Evolutionary conservation across 805 yeast species (phyloP).

Genomic region (Teunomyces gatunensis): DNA sequence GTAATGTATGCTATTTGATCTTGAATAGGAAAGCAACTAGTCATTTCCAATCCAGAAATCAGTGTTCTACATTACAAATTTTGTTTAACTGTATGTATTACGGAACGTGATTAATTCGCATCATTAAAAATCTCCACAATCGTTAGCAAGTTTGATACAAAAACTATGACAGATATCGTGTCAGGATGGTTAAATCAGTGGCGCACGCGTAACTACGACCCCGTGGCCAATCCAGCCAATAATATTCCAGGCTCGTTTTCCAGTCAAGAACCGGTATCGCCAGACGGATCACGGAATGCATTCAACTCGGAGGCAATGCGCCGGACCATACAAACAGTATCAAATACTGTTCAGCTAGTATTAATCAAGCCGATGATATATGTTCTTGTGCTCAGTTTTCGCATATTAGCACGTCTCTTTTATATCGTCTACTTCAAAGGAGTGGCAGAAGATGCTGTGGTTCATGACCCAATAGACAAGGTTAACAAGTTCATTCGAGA

Average conservation of each 20-base stretch:
- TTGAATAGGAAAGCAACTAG: too few relatives aligned
- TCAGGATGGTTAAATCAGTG: background rate
- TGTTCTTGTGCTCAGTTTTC: slow-evolving; percentile 20
- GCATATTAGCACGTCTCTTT: slow-evolving; percentile 21
- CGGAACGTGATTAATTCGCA: background rate
- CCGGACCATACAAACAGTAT: slow-evolving; percentile 1
- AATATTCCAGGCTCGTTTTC: slow-evolving; percentile 23
- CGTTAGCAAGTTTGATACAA: background rate
- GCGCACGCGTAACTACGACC: background rate
- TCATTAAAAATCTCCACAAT: background rate
- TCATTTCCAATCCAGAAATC: too few relatives aligned
- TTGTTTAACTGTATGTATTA: too few relatives aligned
- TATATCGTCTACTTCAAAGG: slow-evolving; percentile 25
- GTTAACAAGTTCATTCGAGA: slow-evolving; percentile 51
- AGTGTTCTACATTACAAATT: too few relatives aligned
- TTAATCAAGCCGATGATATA: slow-evolving; percentile 26
- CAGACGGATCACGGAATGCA: slow-evolving; percentile 8
- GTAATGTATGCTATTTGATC: too few relatives aligned
- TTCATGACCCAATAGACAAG: slow-evolving; percentile 49
- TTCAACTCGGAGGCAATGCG: slow-evolving; percentile 19
- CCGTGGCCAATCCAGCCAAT: slow-evolving; percentile 3
- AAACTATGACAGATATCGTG: background rate
- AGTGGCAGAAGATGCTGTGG: slow-evolving; percentile 5
- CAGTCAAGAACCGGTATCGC: slow-evolving; percentile 10
- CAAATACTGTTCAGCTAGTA: slow-evolving; percentile 10